phyloP scores from a whole-genome alignment of 345 rosid species.

The Nephelium lappaceum region DNA sequence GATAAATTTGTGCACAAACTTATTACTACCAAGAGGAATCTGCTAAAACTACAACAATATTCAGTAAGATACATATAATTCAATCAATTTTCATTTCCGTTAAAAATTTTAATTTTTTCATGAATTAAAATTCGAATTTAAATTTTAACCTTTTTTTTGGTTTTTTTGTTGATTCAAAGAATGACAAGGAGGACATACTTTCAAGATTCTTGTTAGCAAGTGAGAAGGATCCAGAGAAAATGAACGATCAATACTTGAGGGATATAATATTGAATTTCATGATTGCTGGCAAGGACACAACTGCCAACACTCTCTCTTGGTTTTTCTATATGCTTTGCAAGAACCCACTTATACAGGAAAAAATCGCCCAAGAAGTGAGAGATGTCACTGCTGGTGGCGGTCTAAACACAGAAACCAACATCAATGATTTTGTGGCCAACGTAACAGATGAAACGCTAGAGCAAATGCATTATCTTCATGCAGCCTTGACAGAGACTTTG shows the following conservation, averaged over 20 bases:
- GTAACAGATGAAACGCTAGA: conserved; percentile 51
- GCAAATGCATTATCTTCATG: conserved; percentile 77
- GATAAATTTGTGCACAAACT: conserved; percentile 54
- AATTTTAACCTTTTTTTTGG: not conserved
- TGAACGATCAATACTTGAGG: conserved; percentile 63
- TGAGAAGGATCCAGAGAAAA: conserved; percentile 55
- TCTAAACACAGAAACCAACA: conserved; percentile 23
- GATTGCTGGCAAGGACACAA: conserved; percentile 78
- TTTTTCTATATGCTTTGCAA: conserved; percentile 77
- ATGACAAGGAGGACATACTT: conserved; percentile 61
- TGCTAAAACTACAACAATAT: conserved; percentile 22
- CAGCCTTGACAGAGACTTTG: conserved; percentile 73
- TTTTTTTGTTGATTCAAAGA: conserved; percentile 28
- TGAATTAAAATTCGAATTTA: too few relatives aligned
- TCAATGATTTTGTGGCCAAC: conserved; percentile 39
- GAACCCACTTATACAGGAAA: conserved; percentile 70
- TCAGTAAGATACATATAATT: conserved; percentile 30
- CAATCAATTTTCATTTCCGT: not conserved
- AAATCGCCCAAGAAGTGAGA: conserved; percentile 55
- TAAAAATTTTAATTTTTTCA: too few relatives aligned
- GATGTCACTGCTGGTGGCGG: conserved; percentile 31
- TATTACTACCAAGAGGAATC: conserved; percentile 50
- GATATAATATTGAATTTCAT: conserved; percentile 71
- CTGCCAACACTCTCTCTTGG: conserved; percentile 65
- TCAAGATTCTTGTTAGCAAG: conserved; percentile 65